These are phyloP conservation scores for Hyaloscypha hepaticicola DNA, from an alignment of 495 filamentous ascomycete genomes.

Conservation along the genomic window DNA sequence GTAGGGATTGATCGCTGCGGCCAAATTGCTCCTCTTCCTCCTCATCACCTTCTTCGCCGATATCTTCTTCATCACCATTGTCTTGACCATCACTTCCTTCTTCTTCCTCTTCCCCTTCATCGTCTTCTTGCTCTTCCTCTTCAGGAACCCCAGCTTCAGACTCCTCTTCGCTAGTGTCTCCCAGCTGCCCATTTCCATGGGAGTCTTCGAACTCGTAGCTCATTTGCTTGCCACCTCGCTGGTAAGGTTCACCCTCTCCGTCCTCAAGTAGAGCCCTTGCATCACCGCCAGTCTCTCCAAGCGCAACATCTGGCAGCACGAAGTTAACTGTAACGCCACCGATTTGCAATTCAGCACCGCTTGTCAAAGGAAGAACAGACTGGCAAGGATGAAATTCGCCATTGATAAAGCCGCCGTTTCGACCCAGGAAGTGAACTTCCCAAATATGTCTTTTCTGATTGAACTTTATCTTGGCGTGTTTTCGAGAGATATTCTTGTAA, in stretches of 20 bases:
- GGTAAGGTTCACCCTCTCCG: constrained; percentile 46
- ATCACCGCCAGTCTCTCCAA: constrained; percentile 67
- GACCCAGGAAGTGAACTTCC: constrained; percentile 76
- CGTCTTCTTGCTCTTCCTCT: constrained; percentile 34
- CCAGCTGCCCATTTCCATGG: constrained; percentile 44
- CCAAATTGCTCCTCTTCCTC: constrained; percentile 34
- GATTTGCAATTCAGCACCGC: constrained; percentile 74
- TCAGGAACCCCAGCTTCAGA: constrained; percentile 26
- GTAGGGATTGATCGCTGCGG: not conserved
- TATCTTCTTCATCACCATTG: constrained; percentile 11
- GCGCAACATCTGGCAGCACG: constrained; percentile 67
- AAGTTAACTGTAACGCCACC: constrained; percentile 75
- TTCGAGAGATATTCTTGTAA: constrained; percentile 76
- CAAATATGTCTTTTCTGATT: constrained; percentile 72
- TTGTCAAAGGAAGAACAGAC: constrained; percentile 62
- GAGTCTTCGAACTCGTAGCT: constrained; percentile 66
- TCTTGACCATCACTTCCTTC: constrained; percentile 15
- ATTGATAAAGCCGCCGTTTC: constrained; percentile 84
- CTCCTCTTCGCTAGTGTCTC: constrained; percentile 52
- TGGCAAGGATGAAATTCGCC: constrained; percentile 64
- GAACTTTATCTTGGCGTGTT: constrained; percentile 82
- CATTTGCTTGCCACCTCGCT: constrained; percentile 57
- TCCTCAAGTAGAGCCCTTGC: constrained; percentile 31
- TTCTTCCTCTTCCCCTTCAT: constrained; percentile 17
- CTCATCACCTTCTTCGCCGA: constrained; percentile 9